Percentiles rank a stretch among this genome's conserved stretches.
Evolutionary conservation across 1,139 yeast genomes (phyloP).

Genomic region (Saccharomyces pastorianus): DNA sequence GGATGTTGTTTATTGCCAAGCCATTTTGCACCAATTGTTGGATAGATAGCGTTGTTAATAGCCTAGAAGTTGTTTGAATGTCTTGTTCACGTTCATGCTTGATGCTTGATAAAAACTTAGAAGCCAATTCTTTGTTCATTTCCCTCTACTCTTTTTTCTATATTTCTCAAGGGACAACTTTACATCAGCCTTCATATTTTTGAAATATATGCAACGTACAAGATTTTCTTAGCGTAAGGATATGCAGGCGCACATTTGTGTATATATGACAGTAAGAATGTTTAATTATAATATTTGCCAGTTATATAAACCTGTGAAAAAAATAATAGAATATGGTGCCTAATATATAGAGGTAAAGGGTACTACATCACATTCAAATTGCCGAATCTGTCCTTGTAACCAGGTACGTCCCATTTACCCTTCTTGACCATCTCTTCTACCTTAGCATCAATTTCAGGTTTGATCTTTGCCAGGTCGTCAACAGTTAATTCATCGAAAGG

Average conservation of each 20-base stretch:
- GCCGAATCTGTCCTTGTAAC: conserved; percentile 96
- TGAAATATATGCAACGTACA: background rate
- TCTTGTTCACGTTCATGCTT: conserved; percentile 54
- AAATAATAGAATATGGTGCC: background rate
- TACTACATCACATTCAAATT: conserved; percentile 85
- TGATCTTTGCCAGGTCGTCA: conserved; percentile 88
- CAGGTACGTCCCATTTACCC: conserved; percentile 98
- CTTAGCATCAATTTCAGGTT: conserved; percentile 96
- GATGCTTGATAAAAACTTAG: conserved; percentile 44
- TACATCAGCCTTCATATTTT: background rate
- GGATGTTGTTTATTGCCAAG: conserved; percentile 62
- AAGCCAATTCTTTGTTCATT: conserved; percentile 34
- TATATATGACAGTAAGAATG: background rate
- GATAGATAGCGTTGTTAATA: conserved; percentile 49
- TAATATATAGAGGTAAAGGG: background rate
- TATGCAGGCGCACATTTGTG: background rate
- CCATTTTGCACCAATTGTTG: conserved; percentile 63
- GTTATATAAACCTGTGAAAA: conserved; percentile 1
- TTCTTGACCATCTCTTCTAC: conserved; percentile 90
- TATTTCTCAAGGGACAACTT: background rate
- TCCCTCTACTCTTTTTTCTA: background rate
- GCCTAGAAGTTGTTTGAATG: conserved; percentile 42
- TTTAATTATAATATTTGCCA: background rate
- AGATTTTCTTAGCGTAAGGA: background rate
- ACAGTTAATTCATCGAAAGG: conserved; percentile 96